Evolutionary conservation across 2,329 filamentous ascomycete species (phyloP).

Genomic region (Aureobasidium subglaciale): DNA sequence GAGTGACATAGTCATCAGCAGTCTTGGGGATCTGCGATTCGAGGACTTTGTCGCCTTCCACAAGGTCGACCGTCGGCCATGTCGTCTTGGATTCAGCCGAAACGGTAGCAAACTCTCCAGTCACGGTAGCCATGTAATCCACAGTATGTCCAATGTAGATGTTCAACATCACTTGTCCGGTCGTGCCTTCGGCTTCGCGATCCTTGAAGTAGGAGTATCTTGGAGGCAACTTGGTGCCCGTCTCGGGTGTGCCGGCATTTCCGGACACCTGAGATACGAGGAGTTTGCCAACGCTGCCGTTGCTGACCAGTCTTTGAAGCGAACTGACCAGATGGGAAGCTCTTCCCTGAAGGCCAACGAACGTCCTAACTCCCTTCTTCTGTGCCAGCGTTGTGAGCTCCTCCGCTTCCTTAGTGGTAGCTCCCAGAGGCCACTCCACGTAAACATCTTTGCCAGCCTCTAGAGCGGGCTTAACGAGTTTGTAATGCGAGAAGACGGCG

Average conservation of each 20-base stretch:
- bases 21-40: conserved; percentile 31
- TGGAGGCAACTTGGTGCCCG: conserved; percentile 18
- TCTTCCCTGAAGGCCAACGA: conserved; percentile 43
- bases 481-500: conserved; percentile 38
- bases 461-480: conserved; percentile 36
- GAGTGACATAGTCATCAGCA: conserved; percentile 39
- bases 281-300: conserved; percentile 39
- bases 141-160: conserved; percentile 35
- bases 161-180: conserved; percentile 25
- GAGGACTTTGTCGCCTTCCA: conserved; percentile 28
- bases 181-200: conserved; percentile 37
- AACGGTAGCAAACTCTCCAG: too few relatives aligned
- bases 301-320: conserved; percentile 36
- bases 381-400: conserved; percentile 38
- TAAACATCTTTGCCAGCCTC: conserved; percentile 42
- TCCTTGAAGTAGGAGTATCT: conserved; percentile 44
- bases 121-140: conserved; percentile 37
- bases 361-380: conserved; percentile 34
- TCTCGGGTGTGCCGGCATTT: conserved; percentile 23
- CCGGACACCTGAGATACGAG: conserved; percentile 28
- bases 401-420: conserved; percentile 34
- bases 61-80: conserved; percentile 33
- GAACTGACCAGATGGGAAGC: conserved; percentile 35
- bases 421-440: conserved; percentile 44
- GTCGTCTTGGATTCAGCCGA: too few relatives aligned